Conservation (phyloP, 2,329 filamentous ascomycete genomes). For the Curvularia lunata region DNA sequence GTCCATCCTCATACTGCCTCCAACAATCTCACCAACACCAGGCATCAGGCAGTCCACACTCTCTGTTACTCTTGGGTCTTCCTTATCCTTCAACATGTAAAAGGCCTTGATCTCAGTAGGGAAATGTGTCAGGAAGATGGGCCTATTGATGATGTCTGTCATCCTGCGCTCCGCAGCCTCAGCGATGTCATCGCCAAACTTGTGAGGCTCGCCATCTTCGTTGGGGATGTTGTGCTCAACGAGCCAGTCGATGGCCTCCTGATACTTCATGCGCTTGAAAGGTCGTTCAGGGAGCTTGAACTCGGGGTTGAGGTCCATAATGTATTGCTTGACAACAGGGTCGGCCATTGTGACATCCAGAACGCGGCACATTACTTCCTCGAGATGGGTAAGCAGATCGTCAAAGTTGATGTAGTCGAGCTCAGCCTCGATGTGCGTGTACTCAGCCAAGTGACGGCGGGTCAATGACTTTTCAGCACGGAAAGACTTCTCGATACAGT, state of each 20-base stretch:
- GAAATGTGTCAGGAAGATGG: conserved; percentile 97
- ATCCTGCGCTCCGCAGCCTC: conserved; percentile 96
- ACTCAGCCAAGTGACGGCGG: conserved; percentile 91
- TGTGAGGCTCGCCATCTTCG: conserved; percentile 88
- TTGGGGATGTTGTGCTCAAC: conserved; percentile 88
- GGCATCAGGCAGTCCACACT: conserved; percentile 89
- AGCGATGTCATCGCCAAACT: conserved; percentile 96
- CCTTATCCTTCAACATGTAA: conserved; percentile 92
- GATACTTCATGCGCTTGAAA: conserved; percentile 94
- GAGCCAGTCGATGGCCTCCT: conserved; percentile 94
- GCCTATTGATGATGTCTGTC: conserved; percentile 95
- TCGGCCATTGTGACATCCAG: conserved; percentile 79
- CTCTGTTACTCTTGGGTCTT: conserved; percentile 86
- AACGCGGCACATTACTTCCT: conserved; percentile 85
- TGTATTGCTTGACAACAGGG: conserved; percentile 71
- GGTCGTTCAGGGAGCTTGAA: conserved; percentile 83
- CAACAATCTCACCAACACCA: conserved; percentile 95
- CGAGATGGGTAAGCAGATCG: conserved; percentile 85
- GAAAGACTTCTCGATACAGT: conserved; percentile 99
- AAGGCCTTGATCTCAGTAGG: conserved; percentile 97
- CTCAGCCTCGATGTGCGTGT: conserved; percentile 95
- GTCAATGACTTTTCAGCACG: conserved; percentile 96
- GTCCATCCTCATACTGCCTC: conserved; percentile 95
- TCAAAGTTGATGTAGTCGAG: conserved; percentile 94
- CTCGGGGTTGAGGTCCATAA: conserved; percentile 88